Percentiles rank a stretch among this genome's conserved stretches.
Evolutionary conservation across 2,329 filamentous ascomycete genomes (phyloP).

Genomic region (Diaporthe citriasiana): DNA sequence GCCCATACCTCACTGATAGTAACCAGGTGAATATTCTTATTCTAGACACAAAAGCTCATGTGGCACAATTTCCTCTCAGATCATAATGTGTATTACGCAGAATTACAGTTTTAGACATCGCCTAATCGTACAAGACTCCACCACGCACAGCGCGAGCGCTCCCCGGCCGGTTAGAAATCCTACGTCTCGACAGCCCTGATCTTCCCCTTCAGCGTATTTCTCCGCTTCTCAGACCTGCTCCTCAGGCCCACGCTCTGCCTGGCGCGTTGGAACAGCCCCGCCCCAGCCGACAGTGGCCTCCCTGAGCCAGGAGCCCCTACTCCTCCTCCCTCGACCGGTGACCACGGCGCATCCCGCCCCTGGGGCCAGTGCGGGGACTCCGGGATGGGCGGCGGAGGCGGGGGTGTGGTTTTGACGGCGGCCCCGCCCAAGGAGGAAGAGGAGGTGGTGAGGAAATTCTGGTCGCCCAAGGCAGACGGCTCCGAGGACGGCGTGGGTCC

Average conservation of each 20-base stretch:
- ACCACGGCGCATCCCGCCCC: slow-evolving; percentile 5
- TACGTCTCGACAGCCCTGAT: slow-evolving; percentile 30
- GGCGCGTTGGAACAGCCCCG: slow-evolving; percentile 39
- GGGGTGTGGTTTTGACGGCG: background rate
- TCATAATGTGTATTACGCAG: background rate
- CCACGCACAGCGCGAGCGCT: background rate
- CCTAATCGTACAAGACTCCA: background rate
- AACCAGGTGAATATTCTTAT: too few species aligned
- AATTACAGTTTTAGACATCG: background rate
- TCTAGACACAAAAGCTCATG: too few species aligned
- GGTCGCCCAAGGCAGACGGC: background rate
- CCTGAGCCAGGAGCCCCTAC: background rate
- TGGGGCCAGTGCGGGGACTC: background rate
- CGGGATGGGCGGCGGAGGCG: slow-evolving; percentile 9
- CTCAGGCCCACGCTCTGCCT: slow-evolving; percentile 31
- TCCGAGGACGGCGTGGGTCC: slow-evolving; percentile 11
- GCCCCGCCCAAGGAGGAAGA: background rate
- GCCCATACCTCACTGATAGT: too few species aligned
- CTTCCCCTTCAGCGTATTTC: slow-evolving; percentile 33
- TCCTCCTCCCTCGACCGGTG: background rate
- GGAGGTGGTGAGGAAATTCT: background rate
- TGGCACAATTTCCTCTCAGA: background rate
- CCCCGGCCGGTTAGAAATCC: background rate
- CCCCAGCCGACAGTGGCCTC: background rate
- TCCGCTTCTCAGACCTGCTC: slow-evolving; percentile 34